Evolutionary conservation across 2,329 filamentous ascomycete genomes (phyloP).

Genomic region (Paraconiothyrium brasiliense): DNA sequence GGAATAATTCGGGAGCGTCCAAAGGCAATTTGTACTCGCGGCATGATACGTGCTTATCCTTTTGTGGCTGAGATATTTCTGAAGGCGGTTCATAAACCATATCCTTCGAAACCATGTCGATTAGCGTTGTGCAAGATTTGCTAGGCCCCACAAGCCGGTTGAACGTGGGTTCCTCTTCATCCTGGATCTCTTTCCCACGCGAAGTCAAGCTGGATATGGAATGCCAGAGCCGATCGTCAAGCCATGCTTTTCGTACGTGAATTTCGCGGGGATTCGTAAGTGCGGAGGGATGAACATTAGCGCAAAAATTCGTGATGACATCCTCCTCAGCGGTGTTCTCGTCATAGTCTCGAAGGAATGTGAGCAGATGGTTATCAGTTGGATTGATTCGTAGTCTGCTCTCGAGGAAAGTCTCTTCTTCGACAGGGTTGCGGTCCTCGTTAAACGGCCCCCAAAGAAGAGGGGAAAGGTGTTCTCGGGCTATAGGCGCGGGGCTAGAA

Average conservation of each 20-base stretch:
- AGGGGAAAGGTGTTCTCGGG: too few species aligned
- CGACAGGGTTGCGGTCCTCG: background rate
- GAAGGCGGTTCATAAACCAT: background rate
- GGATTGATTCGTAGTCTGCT: background rate
- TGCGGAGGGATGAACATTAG: background rate
- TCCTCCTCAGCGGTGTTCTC: background rate
- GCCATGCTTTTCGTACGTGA: background rate
- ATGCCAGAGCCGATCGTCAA: background rate
- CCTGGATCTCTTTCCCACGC: background rate
- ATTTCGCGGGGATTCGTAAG: background rate
- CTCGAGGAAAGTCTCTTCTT: background rate
- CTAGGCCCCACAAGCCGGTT: too few species aligned
- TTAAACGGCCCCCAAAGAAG: too few species aligned
- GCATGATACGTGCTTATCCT: background rate
- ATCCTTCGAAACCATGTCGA: background rate
- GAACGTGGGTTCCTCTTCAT: too few species aligned
- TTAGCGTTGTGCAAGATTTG: too few species aligned
- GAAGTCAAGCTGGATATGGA: background rate
- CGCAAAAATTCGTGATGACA: background rate
- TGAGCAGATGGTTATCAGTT: background rate
- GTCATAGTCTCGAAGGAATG: background rate
- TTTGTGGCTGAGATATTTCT: background rate
- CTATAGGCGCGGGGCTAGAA: too few species aligned
- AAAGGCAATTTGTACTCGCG: background rate
- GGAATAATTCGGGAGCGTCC: background rate